Conservation (phyloP, 75 land plant genomes). For the Cryptomeria japonica region DNA sequence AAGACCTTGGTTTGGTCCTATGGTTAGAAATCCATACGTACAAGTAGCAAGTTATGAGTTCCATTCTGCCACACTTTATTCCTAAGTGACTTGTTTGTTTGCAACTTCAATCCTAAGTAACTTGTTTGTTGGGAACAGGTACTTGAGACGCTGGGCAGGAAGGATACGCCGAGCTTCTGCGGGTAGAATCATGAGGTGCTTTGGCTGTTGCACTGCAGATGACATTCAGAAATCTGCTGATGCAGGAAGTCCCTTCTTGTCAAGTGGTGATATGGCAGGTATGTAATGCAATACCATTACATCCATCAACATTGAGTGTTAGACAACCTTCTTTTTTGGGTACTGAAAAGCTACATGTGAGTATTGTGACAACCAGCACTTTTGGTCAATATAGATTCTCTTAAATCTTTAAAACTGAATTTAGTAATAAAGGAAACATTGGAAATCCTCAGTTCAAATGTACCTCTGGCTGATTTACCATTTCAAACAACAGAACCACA, state of each 20-base stretch:
- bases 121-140: slow-evolving; percentile 6
- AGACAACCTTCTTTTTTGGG: not conserved
- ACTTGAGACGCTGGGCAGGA: not conserved
- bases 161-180: slow-evolving; percentile 3
- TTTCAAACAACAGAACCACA: not conserved
- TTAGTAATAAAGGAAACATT: not conserved
- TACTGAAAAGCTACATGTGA: not conserved
- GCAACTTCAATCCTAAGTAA: not conserved
- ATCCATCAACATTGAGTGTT: slow-evolving; percentile 7
- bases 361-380: not conserved
- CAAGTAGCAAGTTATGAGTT: not conserved
- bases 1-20: not conserved
- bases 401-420: not conserved
- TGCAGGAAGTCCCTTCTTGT: slow-evolving; percentile 17
- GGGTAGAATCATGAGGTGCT: slow-evolving; percentile 43
- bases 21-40: not conserved
- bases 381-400: not conserved
- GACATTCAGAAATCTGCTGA: slow-evolving; percentile 34
- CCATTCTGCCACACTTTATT: not conserved
- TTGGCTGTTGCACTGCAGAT: slow-evolving; percentile 51
- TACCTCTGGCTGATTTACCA: not conserved
- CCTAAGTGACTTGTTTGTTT: not conserved
- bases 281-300: not conserved
- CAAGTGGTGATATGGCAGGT: slow-evolving; percentile 15
- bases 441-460: not conserved